Conservation (phyloP, 2,329 filamentous ascomycete species). For the Beauveria rudraprayagi region DNA sequence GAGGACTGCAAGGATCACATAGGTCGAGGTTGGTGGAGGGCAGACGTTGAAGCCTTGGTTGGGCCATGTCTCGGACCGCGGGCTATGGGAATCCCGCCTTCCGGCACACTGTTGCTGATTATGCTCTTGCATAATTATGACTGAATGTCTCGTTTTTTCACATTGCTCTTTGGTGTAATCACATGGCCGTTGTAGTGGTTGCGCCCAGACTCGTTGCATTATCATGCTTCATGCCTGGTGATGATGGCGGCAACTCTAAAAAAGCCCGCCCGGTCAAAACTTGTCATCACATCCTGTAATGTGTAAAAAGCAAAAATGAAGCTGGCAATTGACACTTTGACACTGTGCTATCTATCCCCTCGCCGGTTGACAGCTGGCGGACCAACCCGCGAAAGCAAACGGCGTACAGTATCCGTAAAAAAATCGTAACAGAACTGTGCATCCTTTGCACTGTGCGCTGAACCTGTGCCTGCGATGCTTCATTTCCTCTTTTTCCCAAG, state of each 20-base stretch:
- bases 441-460: neutral
- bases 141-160: neutral
- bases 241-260: too few relatives aligned
- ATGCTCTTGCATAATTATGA: neutral
- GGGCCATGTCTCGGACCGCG: slow-evolving; percentile 2
- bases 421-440: neutral
- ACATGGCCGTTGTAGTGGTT: neutral
- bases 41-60: neutral
- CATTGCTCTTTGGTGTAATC: neutral
- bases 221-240: too few relatives aligned
- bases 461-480: neutral
- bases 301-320: too few relatives aligned
- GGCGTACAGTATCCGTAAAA: neutral
- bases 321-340: too few relatives aligned
- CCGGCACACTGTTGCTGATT: neutral
- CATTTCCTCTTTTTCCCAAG: neutral
- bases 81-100: neutral
- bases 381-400: neutral
- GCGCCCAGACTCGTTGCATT: neutral
- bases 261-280: too few relatives aligned
- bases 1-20: neutral
- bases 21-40: neutral
- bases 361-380: neutral
- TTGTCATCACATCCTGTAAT: too few relatives aligned
- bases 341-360: too few relatives aligned